A percentile compares a stretch with the other conserved stretches of the same genome.
Evolutionary conservation across 345 rosid genomes (phyloP).

Genomic region (Barbarea vulgaris): DNA sequence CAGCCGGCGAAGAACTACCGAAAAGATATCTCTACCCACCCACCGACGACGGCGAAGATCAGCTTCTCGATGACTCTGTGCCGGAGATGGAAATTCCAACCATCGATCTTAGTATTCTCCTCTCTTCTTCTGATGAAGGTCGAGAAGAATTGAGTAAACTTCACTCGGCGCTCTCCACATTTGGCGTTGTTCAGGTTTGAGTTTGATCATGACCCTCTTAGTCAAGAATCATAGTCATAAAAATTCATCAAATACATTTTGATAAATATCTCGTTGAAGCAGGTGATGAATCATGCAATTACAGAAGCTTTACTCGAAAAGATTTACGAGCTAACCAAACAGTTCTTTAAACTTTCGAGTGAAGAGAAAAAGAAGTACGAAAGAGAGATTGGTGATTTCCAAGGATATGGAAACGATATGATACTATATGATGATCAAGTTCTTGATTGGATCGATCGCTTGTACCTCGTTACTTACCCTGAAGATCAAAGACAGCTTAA

Average conservation of each 20-base stretch:
- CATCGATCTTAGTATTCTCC: slow-evolving; percentile 58
- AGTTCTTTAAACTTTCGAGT: slow-evolving; percentile 57
- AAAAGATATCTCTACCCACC: slow-evolving; percentile 47
- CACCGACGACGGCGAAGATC: slow-evolving; percentile 24
- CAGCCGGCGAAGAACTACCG: slow-evolving; percentile 42
- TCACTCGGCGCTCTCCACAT: slow-evolving; percentile 49
- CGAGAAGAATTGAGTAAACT: slow-evolving; percentile 52
- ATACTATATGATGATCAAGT: slow-evolving; percentile 60
- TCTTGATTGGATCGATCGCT: slow-evolving; percentile 75
- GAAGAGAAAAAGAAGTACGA: slow-evolving; percentile 59
- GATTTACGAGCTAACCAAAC: slow-evolving; percentile 47
- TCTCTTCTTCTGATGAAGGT: slow-evolving; percentile 47
- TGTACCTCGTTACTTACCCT: slow-evolving; percentile 55
- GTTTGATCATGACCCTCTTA: background rate
- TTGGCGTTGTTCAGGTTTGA: slow-evolving; percentile 79
- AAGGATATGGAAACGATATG: slow-evolving; percentile 79
- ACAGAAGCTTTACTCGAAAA: slow-evolving; percentile 48
- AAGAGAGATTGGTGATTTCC: slow-evolving; percentile 50
- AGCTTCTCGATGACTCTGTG: slow-evolving; percentile 35
- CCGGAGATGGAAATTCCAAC: slow-evolving; percentile 51
- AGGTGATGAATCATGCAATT: slow-evolving; percentile 72
- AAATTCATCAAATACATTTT: background rate
- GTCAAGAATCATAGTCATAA: background rate
- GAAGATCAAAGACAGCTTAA: slow-evolving; percentile 47
- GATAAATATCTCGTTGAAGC: slow-evolving; percentile 4